Base-by-base conservation (phyloP, 768 basidiomycete genomes). In the Auriculariales sp. region DNA sequence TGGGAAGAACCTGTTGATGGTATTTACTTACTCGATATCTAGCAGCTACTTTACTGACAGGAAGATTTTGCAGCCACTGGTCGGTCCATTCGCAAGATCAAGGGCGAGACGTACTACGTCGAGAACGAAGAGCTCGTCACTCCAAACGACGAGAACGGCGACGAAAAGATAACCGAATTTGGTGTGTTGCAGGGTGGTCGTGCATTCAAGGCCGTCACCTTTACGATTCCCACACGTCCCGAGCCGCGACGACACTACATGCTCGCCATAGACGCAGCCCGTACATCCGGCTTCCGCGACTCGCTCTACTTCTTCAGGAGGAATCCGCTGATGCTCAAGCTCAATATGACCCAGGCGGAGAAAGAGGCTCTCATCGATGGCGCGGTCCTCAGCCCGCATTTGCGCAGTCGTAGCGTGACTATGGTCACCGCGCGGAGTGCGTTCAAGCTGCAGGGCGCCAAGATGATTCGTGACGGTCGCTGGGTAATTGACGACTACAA, bases 251-350 rank as follows among this genome's bases (percentile, higher is more conserved):
- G 83, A 39, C 72, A 78, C 53, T 99, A 95, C 67, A 87, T 95
- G 78, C 84, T 98, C 34, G 92, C 94, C 19, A 98, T 99, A 52
- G 95, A 99, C 59, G 94, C 92, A 3, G 95, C 95, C 0, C 80
- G 94, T 25, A 88, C 89, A 7, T 93, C 90, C 17, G 95, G 95
- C 3, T 97, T 91, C 66, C 78, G 91, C 45, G 95, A 98, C 64
- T 97, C 95, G 7, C 69, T 98, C n/a, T 95, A 97, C 65, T 97
- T 97, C 65, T 93, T 97, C 66, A 83, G 95, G 2, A 77, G 91
- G 4, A 95, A 94, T 55, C 78, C 79, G 0, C 78, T 90, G 27
- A 84, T 94, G 14, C 72, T 92, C 70, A 98, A 98, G 64, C 74
- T 95, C 52, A 83, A 83, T 54, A 89, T 90, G 28, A 86, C 83